These are phyloP conservation scores for Mollisia scopiformis DNA, from an alignment of 2,329 filamentous ascomycete species.

Conservation along the genomic window DNA sequence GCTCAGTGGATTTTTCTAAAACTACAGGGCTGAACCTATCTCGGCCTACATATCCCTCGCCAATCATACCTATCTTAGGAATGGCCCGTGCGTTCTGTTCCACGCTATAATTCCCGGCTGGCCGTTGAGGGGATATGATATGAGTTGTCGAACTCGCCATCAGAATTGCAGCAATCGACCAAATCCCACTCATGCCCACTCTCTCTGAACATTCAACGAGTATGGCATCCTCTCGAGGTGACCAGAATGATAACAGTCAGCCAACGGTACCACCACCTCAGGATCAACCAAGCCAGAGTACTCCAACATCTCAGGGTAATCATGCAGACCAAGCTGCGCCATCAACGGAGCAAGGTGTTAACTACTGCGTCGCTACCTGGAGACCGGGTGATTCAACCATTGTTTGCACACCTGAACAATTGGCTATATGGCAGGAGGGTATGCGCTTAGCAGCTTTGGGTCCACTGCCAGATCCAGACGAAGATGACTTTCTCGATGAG, in stretches of 20 bases:
- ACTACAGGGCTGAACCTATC: too few species aligned
- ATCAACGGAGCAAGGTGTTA: neutral
- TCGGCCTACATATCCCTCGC: too few species aligned
- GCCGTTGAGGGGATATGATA: too few species aligned
- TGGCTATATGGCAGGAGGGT: neutral
- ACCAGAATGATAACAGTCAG: neutral
- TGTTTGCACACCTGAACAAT: neutral
- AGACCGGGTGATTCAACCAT: too few species aligned
- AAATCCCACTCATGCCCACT: neutral
- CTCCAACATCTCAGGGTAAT: neutral
- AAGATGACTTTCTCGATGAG: conserved; percentile 7
- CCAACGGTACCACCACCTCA: neutral
- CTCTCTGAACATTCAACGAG: neutral
- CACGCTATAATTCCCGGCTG: too few species aligned
- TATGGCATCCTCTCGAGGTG: neutral
- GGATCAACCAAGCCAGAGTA: conserved; percentile 1
- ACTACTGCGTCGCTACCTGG: too few species aligned
- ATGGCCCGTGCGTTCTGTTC: too few species aligned
- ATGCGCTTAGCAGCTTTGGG: neutral
- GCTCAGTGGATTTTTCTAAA: too few species aligned
- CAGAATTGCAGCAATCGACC: too few species aligned
- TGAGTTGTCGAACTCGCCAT: too few species aligned
- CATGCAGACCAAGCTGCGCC: neutral
- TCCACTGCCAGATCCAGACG: conserved; percentile 3
- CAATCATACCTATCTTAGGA: too few species aligned